Conservation (phyloP, 805 yeast species). For the Nakazawaea wyomingensis region DNA sequence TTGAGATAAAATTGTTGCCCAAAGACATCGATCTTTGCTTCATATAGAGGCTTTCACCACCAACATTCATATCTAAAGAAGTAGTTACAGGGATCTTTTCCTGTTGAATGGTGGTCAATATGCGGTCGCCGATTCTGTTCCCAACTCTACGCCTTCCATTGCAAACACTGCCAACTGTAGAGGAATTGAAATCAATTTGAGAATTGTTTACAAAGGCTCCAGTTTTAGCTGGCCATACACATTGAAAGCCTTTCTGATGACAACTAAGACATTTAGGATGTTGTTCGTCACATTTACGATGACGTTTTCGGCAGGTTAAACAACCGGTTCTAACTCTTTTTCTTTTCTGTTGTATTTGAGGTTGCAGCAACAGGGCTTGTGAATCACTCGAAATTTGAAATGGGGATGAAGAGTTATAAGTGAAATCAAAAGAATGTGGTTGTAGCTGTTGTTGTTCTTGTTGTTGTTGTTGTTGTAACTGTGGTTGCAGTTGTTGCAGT, state of each 20-base stretch:
- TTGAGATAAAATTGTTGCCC: neutral
- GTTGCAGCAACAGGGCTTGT: no score
- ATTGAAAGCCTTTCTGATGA: slow-evolving; percentile 28
- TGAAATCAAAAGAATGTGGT: neutral
- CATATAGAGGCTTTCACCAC: neutral
- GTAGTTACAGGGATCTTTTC: slow-evolving; percentile 9
- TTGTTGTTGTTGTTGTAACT: neutral
- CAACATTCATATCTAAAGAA: neutral
- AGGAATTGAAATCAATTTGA: slow-evolving; percentile 18
- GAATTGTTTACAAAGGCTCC: slow-evolving; percentile 24
- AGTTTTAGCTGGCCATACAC: slow-evolving; percentile 31
- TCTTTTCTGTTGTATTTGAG: slow-evolving; percentile 14
- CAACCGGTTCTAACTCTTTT: slow-evolving; percentile 41
- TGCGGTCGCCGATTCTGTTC: slow-evolving; percentile 8
- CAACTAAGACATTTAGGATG: slow-evolving; percentile 48
- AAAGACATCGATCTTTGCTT: slow-evolving; percentile 9
- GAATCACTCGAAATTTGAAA: neutral
- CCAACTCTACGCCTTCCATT: slow-evolving; percentile 1
- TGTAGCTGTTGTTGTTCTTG: neutral
- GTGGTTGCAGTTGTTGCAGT: neutral
- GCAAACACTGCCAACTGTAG: neutral
- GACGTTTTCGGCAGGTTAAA: slow-evolving; percentile 46
- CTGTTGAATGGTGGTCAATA: slow-evolving; percentile 7
- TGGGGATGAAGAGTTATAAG: neutral
- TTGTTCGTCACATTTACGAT: slow-evolving; percentile 53